Evolutionary conservation across 129 eudicot species (phyloP).

Genomic region (Centaurea solstitialis): DNA sequence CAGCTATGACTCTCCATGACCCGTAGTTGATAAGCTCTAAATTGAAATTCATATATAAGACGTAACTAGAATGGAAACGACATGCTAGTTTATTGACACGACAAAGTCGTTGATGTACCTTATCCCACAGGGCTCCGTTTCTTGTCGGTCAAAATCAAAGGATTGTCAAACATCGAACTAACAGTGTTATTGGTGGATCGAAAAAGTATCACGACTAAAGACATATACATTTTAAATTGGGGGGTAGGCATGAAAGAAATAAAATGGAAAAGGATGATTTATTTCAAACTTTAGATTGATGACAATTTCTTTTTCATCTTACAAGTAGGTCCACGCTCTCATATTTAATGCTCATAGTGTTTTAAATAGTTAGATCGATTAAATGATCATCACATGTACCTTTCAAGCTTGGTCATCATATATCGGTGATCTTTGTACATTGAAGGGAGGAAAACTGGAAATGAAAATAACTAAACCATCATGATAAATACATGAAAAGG

Average conservation of each 20-base stretch:
- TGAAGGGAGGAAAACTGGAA: too few relatives aligned
- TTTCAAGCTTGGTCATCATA: neutral
- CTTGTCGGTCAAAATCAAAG: neutral
- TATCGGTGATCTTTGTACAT: too few relatives aligned
- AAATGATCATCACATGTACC: neutral
- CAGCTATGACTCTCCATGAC: neutral
- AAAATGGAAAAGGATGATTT: neutral
- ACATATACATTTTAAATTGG: neutral
- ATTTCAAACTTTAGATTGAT: too few relatives aligned
- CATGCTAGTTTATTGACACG: neutral
- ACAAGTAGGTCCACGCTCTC: neutral
- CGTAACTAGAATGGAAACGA: neutral
- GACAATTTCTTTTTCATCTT: too few relatives aligned
- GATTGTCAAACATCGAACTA: neutral
- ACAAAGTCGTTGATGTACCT: neutral
- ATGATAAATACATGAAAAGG: too few relatives aligned
- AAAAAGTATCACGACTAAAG: neutral
- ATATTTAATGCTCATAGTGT: neutral
- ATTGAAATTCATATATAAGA: neutral
- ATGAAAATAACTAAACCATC: too few relatives aligned
- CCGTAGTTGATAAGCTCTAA: neutral
- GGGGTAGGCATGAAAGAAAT: too few relatives aligned
- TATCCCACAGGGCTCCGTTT: neutral
- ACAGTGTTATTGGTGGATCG: neutral
- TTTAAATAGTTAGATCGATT: neutral